These are phyloP conservation scores for Ambrosiella xylebori DNA, from an alignment of 2,329 filamentous ascomycete genomes.

Conservation along the genomic window DNA sequence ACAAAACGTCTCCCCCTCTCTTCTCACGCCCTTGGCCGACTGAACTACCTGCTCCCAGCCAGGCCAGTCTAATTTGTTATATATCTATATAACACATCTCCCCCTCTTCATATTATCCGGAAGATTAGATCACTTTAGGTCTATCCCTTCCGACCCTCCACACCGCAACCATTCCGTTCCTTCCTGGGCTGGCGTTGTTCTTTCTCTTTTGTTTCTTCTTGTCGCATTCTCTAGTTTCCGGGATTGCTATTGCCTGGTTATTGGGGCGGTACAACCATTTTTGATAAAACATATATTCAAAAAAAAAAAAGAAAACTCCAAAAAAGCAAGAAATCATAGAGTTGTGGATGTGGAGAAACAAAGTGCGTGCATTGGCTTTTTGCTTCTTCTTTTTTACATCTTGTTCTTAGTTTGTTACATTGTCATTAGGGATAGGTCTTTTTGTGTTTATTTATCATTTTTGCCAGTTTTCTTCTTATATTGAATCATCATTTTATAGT, in stretches of 20 bases:
- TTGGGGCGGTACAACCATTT: conserved; percentile 3
- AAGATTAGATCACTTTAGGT: conserved; percentile 1
- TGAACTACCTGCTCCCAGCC: no score
- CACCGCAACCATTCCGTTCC: conserved; percentile 8
- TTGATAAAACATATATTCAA: not conserved
- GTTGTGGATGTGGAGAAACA: no score
- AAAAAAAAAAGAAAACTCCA: no score
- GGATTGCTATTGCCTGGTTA: conserved; percentile 6
- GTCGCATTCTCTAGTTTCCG: conserved; percentile 4
- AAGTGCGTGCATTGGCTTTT: no score
- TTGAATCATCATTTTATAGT: not conserved
- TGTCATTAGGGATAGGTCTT: not conserved
- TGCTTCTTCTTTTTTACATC: not conserved
- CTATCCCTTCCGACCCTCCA: not conserved
- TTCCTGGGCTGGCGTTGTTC: conserved; percentile 4
- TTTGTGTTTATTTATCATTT: not conserved
- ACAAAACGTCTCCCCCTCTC: not conserved
- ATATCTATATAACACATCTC: not conserved
- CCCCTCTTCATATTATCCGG: not conserved
- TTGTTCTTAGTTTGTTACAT: not conserved
- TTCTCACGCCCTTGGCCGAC: not conserved
- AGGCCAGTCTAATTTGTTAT: not conserved
- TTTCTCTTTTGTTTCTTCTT: conserved; percentile 8
- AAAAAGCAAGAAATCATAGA: no score
- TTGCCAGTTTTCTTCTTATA: not conserved